Percentiles rank a stretch among this genome's conserved stretches.
These are phyloP conservation scores for Wickerhamomyces ciferrii DNA, from an alignment of 805 yeast species.

Conservation along the genomic window DNA sequence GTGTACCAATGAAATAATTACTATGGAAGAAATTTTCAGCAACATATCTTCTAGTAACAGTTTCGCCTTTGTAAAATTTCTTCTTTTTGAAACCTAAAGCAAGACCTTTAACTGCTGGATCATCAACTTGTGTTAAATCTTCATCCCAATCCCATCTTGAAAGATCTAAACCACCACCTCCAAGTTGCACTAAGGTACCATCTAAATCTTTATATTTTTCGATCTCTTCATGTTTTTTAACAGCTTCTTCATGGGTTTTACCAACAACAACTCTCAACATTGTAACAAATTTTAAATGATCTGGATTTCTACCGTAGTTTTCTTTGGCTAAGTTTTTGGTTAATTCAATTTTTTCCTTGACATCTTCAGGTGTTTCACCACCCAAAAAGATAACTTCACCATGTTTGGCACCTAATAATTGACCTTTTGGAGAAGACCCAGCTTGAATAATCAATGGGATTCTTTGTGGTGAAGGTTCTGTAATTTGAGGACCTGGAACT, in stretches of 20 bases:
- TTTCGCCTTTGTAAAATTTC: slow-evolving; percentile 13
- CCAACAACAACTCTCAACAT: slow-evolving; percentile 28
- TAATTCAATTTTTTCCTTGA: slow-evolving; percentile 27
- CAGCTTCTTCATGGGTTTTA: slow-evolving; percentile 32
- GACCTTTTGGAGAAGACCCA: slow-evolving; percentile 33
- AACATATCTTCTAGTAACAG: slow-evolving; percentile 8
- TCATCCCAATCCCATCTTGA: slow-evolving; percentile 27
- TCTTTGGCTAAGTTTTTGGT: slow-evolving; percentile 26
- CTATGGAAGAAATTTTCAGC: slow-evolving; percentile 16
- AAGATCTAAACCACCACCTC: slow-evolving; percentile 35
- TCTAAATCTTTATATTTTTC: slow-evolving; percentile 24
- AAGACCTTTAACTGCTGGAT: slow-evolving; percentile 22
- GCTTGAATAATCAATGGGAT: slow-evolving; percentile 39
- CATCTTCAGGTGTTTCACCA: slow-evolving; percentile 30
- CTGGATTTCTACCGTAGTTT: slow-evolving; percentile 35
- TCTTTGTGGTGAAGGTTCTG: slow-evolving; percentile 36
- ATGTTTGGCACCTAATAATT: slow-evolving; percentile 34
- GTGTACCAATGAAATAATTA: slow-evolving; percentile 25
- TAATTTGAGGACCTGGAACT: slow-evolving; percentile 35
- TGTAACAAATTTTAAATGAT: slow-evolving; percentile 29
- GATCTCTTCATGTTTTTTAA: slow-evolving; percentile 23
- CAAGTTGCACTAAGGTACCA: slow-evolving; percentile 33
- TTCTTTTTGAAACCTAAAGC: slow-evolving; percentile 21
- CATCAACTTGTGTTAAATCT: slow-evolving; percentile 23
- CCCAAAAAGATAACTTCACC: slow-evolving; percentile 32